phyloP scores from a whole-genome alignment of 495 filamentous ascomycete species.

The Daldinia concentrica region DNA sequence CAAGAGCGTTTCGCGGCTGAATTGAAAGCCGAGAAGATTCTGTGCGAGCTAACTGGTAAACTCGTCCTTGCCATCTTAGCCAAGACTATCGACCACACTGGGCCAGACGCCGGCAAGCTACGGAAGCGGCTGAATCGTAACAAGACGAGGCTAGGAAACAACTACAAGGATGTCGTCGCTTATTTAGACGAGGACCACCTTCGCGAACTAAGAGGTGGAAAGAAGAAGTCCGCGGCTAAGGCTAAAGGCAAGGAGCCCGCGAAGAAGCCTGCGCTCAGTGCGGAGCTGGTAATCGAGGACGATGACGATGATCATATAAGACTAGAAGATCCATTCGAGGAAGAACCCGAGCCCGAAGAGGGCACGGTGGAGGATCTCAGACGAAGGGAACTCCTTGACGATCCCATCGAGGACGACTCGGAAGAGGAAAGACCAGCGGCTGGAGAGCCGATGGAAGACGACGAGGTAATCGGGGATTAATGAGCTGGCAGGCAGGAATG shows the following conservation, averaged over 20 bases:
- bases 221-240: slow-evolving; percentile 54
- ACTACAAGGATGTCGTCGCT: slow-evolving; percentile 79
- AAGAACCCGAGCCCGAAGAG: slow-evolving; percentile 57
- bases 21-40: slow-evolving; percentile 77
- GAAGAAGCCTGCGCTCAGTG: slow-evolving; percentile 54
- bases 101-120: slow-evolving; percentile 66
- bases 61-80: slow-evolving; percentile 81
- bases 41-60: slow-evolving; percentile 86
- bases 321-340: slow-evolving; percentile 58
- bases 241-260: slow-evolving; percentile 59
- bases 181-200: slow-evolving; percentile 72
- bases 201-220: slow-evolving; percentile 49
- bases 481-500: neutral
- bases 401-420: slow-evolving; percentile 60
- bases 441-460: slow-evolving; percentile 63
- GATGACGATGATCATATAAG: slow-evolving; percentile 59
- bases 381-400: slow-evolving; percentile 66
- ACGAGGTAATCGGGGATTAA: slow-evolving; percentile 77
- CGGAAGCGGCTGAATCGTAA: slow-evolving; percentile 73
- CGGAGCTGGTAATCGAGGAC: slow-evolving; percentile 58
- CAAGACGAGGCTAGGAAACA: slow-evolving; percentile 70
- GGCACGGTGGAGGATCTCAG: slow-evolving; percentile 69
- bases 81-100: slow-evolving; percentile 72
- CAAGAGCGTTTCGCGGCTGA: slow-evolving; percentile 65
- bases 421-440: slow-evolving; percentile 52